Evolutionary conservation across 192 early-diverging fungal genomes (phyloP).

Genomic region (Geranomyces variabilis): DNA sequence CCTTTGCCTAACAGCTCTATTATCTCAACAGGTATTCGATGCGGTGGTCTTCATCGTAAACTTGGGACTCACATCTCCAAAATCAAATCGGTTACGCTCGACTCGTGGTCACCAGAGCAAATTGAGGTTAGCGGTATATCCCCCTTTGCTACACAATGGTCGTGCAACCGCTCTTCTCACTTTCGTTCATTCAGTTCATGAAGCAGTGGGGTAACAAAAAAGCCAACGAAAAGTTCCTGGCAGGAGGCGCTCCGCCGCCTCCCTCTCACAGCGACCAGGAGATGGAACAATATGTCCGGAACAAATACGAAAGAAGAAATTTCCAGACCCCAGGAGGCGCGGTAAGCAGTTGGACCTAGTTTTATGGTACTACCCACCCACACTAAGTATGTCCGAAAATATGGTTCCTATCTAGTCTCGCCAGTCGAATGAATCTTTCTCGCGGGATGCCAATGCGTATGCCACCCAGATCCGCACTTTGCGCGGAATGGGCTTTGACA

Average conservation of each 20-base stretch:
- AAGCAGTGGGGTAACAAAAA: constrained; percentile 42
- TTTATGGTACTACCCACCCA: too few relatives aligned
- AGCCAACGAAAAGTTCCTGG: constrained; percentile 41
- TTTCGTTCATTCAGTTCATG: constrained; percentile 25
- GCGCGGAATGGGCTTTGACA: constrained; percentile 84
- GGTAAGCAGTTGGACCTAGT: constrained; percentile 6
- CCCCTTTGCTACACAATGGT: background rate
- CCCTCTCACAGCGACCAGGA: constrained; percentile 43
- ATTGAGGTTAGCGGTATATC: constrained; percentile 69
- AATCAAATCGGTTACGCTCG: constrained; percentile 88
- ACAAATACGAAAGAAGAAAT: constrained; percentile 86
- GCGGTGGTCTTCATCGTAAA: constrained; percentile 54
- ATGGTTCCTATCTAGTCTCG: too few relatives aligned
- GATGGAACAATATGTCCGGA: constrained; percentile 85
- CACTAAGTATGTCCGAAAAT: too few relatives aligned
- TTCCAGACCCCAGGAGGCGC: constrained; percentile 42
- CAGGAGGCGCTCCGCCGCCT: constrained; percentile 25
- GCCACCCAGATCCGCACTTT: constrained; percentile 40
- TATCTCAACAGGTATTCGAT: constrained; percentile 47
- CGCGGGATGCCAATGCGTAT: constrained; percentile 33
- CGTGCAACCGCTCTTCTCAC: background rate
- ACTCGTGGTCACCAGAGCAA: constrained; percentile 86
- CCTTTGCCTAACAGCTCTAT: background rate
- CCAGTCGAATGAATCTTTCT: constrained; percentile 22
- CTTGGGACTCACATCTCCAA: constrained; percentile 90